Percentiles rank a stretch among this genome's conserved stretches.
Evolutionary conservation across 1,284 basidiomycete species (phyloP).

Genomic region (Sanghuangporus weigelae): DNA sequence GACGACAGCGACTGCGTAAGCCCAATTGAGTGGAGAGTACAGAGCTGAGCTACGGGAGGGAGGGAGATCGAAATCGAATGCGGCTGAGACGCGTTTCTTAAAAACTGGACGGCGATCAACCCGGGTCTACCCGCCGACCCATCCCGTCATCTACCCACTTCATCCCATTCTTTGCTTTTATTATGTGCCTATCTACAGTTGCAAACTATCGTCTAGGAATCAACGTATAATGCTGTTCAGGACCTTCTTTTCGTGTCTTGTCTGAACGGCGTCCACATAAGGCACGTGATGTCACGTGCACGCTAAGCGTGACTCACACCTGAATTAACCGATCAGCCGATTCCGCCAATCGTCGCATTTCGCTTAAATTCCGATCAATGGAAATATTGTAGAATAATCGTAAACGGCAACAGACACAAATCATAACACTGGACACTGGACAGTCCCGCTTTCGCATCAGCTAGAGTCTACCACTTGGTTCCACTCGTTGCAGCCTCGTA

Average conservation of each 20-base stretch:
- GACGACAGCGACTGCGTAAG: not conserved
- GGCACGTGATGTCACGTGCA: not conserved
- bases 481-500: not conserved
- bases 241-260: not conserved
- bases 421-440: not conserved
- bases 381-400: not conserved
- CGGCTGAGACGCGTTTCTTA: not conserved
- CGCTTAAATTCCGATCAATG: too few species aligned
- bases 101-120: not conserved
- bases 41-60: not conserved
- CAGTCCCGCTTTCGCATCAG: not conserved
- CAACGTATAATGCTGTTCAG: not conserved
- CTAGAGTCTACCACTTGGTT: not conserved
- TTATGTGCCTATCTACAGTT: not conserved
- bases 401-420: not conserved
- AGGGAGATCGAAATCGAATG: not conserved
- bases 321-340: not conserved
- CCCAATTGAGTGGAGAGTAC: not conserved
- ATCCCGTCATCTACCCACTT: not conserved
- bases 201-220: not conserved
- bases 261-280: not conserved
- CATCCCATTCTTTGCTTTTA: not conserved
- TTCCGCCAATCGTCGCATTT: not conserved
- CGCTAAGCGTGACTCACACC: not conserved
- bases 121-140: not conserved